phyloP scores from a whole-genome alignment of 1,284 basidiomycete species.

The Naganishia albida region DNA sequence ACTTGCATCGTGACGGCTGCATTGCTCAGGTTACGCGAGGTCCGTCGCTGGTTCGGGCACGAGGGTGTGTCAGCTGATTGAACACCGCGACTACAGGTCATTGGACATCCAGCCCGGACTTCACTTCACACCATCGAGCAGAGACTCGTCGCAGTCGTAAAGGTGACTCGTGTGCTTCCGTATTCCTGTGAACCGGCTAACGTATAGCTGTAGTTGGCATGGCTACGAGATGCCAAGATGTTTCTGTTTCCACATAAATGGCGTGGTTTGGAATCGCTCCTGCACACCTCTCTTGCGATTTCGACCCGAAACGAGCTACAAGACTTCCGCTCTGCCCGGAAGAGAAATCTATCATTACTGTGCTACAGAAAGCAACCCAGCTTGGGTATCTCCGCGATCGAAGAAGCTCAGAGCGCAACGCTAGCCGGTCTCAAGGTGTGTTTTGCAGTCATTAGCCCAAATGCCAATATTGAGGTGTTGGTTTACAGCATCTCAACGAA shows the following conservation, averaged over 20 bases:
- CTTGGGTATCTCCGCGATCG: not conserved
- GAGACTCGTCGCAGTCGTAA: not conserved
- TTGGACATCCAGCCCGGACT: slow-evolving; percentile 8
- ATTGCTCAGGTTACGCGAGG: slow-evolving; percentile 7
- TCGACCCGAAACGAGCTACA: not conserved
- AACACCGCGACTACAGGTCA: not conserved
- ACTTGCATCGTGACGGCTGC: slow-evolving; percentile 1
- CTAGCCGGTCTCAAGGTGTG: slow-evolving; percentile 4
- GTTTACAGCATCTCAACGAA: not conserved
- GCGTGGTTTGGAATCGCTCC: not conserved
- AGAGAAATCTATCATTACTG: slow-evolving; percentile 1
- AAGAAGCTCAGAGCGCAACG: slow-evolving; percentile 6
- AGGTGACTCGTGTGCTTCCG: not conserved
- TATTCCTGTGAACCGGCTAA: not conserved
- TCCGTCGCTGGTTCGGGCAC: not conserved
- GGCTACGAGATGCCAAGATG: slow-evolving; percentile 3
- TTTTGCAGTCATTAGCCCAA: not conserved
- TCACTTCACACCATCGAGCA: not conserved
- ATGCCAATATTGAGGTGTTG: not conserved
- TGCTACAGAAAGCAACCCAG: slow-evolving; percentile 5
- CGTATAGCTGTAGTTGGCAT: slow-evolving; percentile 10
- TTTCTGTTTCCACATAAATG: slow-evolving; percentile 18
- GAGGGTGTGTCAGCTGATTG: not conserved
- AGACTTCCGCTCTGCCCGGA: not conserved
- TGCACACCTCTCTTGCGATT: not conserved